Evolutionary conservation across 108 stramenopile species (phyloP).

Genomic region (Schizochytrium sp.): DNA sequence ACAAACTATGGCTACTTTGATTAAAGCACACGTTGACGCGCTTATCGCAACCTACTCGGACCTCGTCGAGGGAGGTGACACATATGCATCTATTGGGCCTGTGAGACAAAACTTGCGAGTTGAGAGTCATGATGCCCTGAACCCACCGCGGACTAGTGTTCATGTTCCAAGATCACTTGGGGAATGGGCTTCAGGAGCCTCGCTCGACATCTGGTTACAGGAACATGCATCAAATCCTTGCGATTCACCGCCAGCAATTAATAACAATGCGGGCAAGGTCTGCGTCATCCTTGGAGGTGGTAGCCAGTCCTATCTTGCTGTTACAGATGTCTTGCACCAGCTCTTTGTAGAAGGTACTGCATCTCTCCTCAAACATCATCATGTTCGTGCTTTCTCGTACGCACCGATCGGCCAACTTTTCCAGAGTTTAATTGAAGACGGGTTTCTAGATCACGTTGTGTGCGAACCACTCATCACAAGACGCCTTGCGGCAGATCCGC

Average conservation of each 20-base stretch:
- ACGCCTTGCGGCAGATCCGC: neutral
- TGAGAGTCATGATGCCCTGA: neutral
- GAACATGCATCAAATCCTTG: neutral
- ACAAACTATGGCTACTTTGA: neutral
- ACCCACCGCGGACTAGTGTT: neutral
- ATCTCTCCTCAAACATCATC: slow-evolving; percentile 3
- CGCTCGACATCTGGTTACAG: neutral
- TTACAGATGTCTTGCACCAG: slow-evolving; percentile 25
- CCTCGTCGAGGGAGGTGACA: slow-evolving; percentile 11
- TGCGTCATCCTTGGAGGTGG: slow-evolving; percentile 7
- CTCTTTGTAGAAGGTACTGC: slow-evolving; percentile 16
- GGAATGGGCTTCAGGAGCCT: neutral
- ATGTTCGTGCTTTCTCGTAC: neutral
- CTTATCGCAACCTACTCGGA: neutral
- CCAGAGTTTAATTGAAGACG: neutral
- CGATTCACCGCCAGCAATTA: neutral
- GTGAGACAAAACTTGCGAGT: neutral
- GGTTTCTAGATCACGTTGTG: neutral
- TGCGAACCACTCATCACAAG: slow-evolving; percentile 8
- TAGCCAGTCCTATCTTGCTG: neutral
- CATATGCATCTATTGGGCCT: neutral
- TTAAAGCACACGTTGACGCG: slow-evolving; percentile 9
- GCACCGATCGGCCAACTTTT: slow-evolving; percentile 1
- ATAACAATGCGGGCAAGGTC: neutral
- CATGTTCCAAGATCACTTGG: slow-evolving; percentile 13